Percentiles rank a stretch among this genome's conserved stretches.
Evolutionary conservation across 2,329 filamentous ascomycete genomes (phyloP).

Genomic region (Lojkania enalia): DNA sequence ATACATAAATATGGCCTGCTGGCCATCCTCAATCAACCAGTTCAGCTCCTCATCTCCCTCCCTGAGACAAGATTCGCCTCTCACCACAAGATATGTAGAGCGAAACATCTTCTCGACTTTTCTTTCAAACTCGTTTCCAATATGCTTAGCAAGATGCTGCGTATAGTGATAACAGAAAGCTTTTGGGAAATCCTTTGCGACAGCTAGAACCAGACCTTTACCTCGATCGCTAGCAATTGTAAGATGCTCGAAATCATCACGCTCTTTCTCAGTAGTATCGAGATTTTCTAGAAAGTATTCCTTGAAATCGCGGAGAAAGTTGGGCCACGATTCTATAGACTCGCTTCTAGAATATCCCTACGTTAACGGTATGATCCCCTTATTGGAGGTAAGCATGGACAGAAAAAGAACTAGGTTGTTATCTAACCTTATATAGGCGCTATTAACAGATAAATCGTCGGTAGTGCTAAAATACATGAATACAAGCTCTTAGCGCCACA

Average conservation of each 20-base stretch:
- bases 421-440: conserved; percentile 9
- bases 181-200: conserved; percentile 8
- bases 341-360: conserved; percentile 8
- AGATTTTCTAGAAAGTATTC: conserved; percentile 5
- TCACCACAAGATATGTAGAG: neutral
- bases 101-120: conserved; percentile 4
- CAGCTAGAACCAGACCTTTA: conserved; percentile 8
- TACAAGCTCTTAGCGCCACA: conserved; percentile 4
- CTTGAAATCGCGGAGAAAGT: conserved; percentile 4
- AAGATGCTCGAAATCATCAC: conserved; percentile 4
- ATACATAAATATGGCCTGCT: too few species aligned
- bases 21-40: too few species aligned
- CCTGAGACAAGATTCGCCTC: too few species aligned
- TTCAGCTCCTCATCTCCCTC: too few species aligned
- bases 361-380: conserved; percentile 10
- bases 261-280: conserved; percentile 5
- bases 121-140: conserved; percentile 5
- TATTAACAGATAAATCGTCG: conserved; percentile 10
- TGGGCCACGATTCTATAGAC: conserved; percentile 9
- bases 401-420: conserved; percentile 10
- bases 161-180: conserved; percentile 9
- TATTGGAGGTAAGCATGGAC: conserved; percentile 7
- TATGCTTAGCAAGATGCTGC: conserved; percentile 7
- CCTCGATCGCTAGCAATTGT: neutral
- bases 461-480: conserved; percentile 11